phyloP scores from a whole-genome alignment of 1,284 basidiomycete species.

The Ceratobasidium sp. region DNA sequence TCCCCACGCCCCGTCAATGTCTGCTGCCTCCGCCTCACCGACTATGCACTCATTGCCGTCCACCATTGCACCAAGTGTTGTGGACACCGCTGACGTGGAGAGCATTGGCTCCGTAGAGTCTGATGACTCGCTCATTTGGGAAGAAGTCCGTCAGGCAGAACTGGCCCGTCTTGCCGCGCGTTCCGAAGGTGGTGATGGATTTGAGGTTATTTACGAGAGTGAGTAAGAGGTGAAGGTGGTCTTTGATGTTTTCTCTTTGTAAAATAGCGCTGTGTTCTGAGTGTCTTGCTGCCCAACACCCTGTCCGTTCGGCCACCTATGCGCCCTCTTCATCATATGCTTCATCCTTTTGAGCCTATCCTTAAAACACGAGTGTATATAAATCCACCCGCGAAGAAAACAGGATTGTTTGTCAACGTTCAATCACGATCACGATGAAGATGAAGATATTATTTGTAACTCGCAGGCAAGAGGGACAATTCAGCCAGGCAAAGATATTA shows the following conservation, averaged over 20 bases:
- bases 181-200: conserved; percentile 18
- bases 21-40: not conserved
- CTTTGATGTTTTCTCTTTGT: conserved; percentile 3
- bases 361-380: conserved; percentile 11
- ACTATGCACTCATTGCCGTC: conserved; percentile 16
- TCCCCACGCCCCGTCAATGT: conserved; percentile 22
- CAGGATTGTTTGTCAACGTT: not conserved
- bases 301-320: not conserved
- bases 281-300: not conserved
- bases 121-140: conserved; percentile 15
- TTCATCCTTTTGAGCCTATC: not conserved
- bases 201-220: conserved; percentile 23
- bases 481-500: too few species aligned
- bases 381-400: not conserved
- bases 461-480: too few species aligned
- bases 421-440: too few species aligned
- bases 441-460: too few species aligned
- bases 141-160: conserved; percentile 3
- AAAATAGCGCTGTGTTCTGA: not conserved
- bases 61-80: conserved; percentile 1
- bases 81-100: conserved; percentile 18
- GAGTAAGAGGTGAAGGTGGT: not conserved
- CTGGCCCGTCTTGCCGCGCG: not conserved
- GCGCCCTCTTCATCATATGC: not conserved
- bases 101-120: conserved; percentile 22